Evolutionary conservation across 1,284 basidiomycete species (phyloP).

Genomic region (Tilletia indica): DNA sequence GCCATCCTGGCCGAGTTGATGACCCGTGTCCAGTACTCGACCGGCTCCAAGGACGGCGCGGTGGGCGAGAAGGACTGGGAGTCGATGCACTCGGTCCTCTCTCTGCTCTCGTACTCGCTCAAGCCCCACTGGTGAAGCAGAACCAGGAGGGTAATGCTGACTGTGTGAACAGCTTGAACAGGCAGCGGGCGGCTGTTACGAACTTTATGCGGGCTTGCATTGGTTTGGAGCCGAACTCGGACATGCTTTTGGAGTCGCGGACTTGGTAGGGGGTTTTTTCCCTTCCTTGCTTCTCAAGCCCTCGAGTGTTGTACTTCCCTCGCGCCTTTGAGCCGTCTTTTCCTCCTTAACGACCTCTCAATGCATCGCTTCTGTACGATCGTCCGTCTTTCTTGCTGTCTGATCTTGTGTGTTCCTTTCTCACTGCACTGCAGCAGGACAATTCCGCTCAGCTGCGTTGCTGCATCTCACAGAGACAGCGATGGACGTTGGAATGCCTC

Average conservation of each 20-base stretch:
- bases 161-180: conserved; percentile 90
- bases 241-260: conserved; percentile 51
- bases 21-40: conserved; percentile 79
- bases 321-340: too few species aligned
- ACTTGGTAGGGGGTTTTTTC: conserved; percentile 33
- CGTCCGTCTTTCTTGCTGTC: too few species aligned
- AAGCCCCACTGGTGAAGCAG: conserved; percentile 97
- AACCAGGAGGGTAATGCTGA: conserved; percentile 64
- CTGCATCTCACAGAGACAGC: too few species aligned
- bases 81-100: conserved; percentile 53
- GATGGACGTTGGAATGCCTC: too few species aligned
- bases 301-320: too few species aligned
- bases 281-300: not conserved
- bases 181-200: conserved; percentile 92
- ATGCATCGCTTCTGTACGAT: too few species aligned
- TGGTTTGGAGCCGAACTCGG: conserved; percentile 51
- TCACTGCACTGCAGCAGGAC: too few species aligned
- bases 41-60: conserved; percentile 57
- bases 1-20: conserved; percentile 90
- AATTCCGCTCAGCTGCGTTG: too few species aligned
- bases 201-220: conserved; percentile 70
- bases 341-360: too few species aligned
- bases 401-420: too few species aligned
- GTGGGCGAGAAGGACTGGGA: conserved; percentile 45
- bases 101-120: conserved; percentile 60